Percentiles rank a stretch among this genome's conserved stretches.
Evolutionary conservation across 2,329 filamentous ascomycete species (phyloP).

Genomic region (Leptographium lundbergii): DNA sequence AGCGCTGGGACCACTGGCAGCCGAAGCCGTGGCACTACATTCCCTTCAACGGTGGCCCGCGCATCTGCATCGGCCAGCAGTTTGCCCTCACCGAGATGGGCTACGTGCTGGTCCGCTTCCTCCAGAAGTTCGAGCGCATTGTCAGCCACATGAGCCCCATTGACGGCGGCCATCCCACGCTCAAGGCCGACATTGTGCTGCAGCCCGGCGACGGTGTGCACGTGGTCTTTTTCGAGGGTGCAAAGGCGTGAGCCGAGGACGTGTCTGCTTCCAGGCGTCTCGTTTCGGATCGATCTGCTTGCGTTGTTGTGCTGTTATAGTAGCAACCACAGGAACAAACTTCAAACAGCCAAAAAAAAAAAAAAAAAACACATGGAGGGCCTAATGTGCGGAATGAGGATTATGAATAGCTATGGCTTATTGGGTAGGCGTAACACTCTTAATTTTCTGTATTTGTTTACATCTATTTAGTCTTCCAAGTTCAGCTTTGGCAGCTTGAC

Average conservation of each 20-base stretch:
- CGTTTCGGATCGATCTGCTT: too few species aligned
- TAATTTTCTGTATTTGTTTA: too few species aligned
- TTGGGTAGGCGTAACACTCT: too few species aligned
- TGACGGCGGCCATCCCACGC: constrained; percentile 37
- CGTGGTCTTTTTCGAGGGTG: constrained; percentile 41
- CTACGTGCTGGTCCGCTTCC: constrained; percentile 58
- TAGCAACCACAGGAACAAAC: too few species aligned
- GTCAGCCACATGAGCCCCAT: constrained; percentile 43
- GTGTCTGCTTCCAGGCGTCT: too few species aligned
- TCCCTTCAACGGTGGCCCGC: constrained; percentile 62
- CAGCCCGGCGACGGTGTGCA: constrained; percentile 45
- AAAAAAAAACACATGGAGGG: too few species aligned
- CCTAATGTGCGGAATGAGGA: too few species aligned
- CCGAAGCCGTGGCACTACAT: constrained; percentile 59
- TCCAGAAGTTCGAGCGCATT: constrained; percentile 58
- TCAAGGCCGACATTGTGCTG: constrained; percentile 49
- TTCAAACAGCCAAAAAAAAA: too few species aligned
- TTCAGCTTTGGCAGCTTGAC: too few species aligned
- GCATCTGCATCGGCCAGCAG: constrained; percentile 69
- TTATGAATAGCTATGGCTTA: too few species aligned
- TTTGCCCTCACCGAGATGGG: constrained; percentile 68
- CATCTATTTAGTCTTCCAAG: too few species aligned
- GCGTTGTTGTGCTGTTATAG: too few species aligned
- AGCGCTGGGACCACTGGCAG: constrained; percentile 52
- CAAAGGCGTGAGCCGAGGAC: constrained; percentile 11